Evolutionary conservation across 257 asterid species (phyloP), one percentile per base, ranked within the genome.

Genomic region (Avicennia marina): DNA sequence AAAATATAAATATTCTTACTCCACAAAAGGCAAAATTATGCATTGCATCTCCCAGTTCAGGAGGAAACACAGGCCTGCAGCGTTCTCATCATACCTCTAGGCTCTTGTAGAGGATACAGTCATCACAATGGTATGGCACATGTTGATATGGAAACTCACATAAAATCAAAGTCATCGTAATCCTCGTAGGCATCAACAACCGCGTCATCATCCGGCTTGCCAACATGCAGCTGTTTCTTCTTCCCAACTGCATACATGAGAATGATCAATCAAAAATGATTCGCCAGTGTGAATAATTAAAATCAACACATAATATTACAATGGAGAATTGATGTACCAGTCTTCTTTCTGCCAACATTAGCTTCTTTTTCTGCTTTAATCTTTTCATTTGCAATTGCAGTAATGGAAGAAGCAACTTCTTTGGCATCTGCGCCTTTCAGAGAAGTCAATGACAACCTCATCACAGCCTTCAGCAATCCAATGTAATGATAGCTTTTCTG

Each of bases 401-500:
- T 77, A 56, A 94, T 69, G 2, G 97, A 80, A 51, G 99, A 89
- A 13, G 94, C 91, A 32, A 94, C 69, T 17, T 94, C 99, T 72
- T 89, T 89, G 60, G 86, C 95, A 77, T 94, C 99, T 20, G 87
- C 74, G 0, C 95, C 99, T 78, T 89, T 94, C 83, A 86, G 68
- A 11, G 88, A 17, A 40, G 90, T 66, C 86, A 82, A 49, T 11
- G 97, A 84, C 70, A 86, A 60, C 78, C 99, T 80, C 95, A 94
- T 89, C 29, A 89, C 88, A 52, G 82, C 72, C 76, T 89, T 94
- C 36, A 94, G 85, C 74, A 94, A 63, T 58, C 85, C 91, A 52
- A 86, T 81, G 36, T 89, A 94, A 70, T 89, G 96, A 71, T 64
- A 94, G 76, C 97, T 94, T 84, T 89, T 94, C 99, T 94, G 94